Evolutionary conservation across 179 eudicot genomes (phyloP), one percentile per base, ranked within the genome.

Genomic region (Pouteria campechiana): DNA sequence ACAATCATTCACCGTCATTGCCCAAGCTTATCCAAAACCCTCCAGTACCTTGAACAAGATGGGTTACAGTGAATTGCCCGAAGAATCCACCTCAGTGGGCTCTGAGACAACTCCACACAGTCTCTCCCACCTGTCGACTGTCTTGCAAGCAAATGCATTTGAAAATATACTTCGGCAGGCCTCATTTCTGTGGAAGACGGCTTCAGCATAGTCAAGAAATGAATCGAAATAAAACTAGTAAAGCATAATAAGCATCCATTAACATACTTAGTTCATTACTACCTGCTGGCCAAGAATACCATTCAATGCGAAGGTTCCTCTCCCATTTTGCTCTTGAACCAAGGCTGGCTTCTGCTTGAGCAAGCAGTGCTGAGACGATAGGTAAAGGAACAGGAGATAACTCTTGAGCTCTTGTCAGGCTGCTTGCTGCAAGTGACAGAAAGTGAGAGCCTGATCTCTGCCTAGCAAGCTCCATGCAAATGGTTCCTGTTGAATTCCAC

Each of bases 231-330:
- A 1, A 13, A 34, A 13, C 6, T 8, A 28, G 25, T 18, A 37
- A 12, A 37, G 2, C 4, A 14, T 17, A 2, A 7, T 19, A 22
- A 32, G 15, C 11, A 31, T 12, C 1, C 14, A 18, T 19, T 12
- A n/a, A 32, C 5, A 23, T 16, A 43, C 10, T 5, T 9, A 46
- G 3, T 25, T 16, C 25, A 25, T 3, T 37, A 35, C 11, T 34
- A 88, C 98, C 98, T 90, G 86, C 63, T 32, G 82, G 74, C 98
- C 98, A 90, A 32, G 87, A 67, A 56, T 60, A 64, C 87, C 81
- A 85, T 75, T 90, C 98, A 55, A 63, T 64, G 22, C 52, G 61
- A 48, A 85, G 71, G 59, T 61, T 72, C 23, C 41, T 64, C 57
- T 76, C 84, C 98, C 98, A 90, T 48, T 76, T 76, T 4, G 20